Percentiles rank a stretch among this genome's conserved stretches.
Conservation (phyloP, 1,284 basidiomycete species). For the Pyrrhoderma noxium region DNA sequence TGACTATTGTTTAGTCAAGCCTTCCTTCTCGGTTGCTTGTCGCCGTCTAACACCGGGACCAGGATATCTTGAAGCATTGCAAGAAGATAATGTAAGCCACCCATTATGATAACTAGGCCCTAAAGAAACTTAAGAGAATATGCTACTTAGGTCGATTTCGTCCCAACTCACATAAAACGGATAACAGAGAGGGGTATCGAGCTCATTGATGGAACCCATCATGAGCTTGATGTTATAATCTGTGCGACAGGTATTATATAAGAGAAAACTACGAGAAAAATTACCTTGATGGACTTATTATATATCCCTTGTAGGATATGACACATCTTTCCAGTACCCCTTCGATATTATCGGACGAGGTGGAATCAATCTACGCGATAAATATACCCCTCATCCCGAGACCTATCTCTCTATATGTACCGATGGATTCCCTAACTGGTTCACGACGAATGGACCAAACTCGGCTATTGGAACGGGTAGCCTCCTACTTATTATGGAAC, state of each 20-base stretch:
- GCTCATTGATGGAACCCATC: conserved; percentile 42
- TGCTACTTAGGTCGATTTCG: conserved; percentile 43
- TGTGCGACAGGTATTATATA: conserved; percentile 44
- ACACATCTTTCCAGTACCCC: conserved; percentile 42
- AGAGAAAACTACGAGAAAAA: neutral
- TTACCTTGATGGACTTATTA: neutral
- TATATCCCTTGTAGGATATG: conserved; percentile 35
- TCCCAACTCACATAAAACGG: conserved; percentile 40
- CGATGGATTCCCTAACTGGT: conserved; percentile 58
- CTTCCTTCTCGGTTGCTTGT: conserved; percentile 52
- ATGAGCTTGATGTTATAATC: conserved; percentile 51
- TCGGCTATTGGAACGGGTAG: conserved; percentile 45
- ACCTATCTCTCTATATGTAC: conserved; percentile 49
- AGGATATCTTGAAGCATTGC: conserved; percentile 56
- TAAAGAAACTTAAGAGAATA: no score
- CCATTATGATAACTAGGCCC: no score
- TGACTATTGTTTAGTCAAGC: conserved; percentile 36
- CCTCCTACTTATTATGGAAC: conserved; percentile 45
- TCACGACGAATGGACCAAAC: conserved; percentile 50
- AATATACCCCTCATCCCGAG: conserved; percentile 44
- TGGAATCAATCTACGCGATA: conserved; percentile 40
- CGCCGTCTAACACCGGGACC: conserved; percentile 57
- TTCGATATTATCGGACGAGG: conserved; percentile 47
- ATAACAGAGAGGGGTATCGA: conserved; percentile 50
- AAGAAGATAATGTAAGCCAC: conserved; percentile 47